phyloP scores from a whole-genome alignment of 768 basidiomycete species.

The Rhodosporidiobolus sp. region DNA sequence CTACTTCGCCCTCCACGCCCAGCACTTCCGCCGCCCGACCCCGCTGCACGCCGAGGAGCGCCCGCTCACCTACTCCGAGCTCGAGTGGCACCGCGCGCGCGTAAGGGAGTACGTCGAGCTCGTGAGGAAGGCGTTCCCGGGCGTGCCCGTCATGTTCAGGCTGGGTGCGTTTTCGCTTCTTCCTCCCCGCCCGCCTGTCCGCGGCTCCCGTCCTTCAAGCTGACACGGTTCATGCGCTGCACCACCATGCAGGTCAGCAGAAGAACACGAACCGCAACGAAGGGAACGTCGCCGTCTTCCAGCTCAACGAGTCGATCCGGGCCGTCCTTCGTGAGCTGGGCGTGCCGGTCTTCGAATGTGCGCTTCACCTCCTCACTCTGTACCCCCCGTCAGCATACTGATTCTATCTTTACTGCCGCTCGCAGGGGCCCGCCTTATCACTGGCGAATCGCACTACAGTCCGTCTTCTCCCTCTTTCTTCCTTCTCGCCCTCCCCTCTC shows the following conservation, averaged over 20 bases:
- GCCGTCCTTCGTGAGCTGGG: neutral
- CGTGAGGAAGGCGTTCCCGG: neutral
- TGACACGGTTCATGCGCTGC: no score
- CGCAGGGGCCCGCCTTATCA: neutral
- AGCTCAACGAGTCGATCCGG: slow-evolving; percentile 6
- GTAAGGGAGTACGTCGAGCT: neutral
- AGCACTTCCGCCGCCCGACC: neutral
- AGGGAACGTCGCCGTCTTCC: slow-evolving; percentile 11
- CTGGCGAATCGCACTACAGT: slow-evolving; percentile 2
- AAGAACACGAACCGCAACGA: neutral
- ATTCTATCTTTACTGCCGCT: no score
- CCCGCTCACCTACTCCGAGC: neutral
- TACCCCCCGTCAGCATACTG: no score
- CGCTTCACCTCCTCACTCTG: neutral
- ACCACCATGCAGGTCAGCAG: neutral
- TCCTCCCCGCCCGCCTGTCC: neutral
- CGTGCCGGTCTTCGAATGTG: slow-evolving; percentile 7
- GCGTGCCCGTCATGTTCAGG: slow-evolving; percentile 2
- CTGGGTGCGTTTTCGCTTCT: neutral
- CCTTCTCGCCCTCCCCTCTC: neutral
- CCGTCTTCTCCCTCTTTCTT: neutral
- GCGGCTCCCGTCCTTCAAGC: no score
- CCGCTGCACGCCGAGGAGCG: neutral
- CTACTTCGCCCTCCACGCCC: slow-evolving; percentile 7
- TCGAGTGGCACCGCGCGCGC: slow-evolving; percentile 8